Evolutionary conservation across 176 grass and related monocot species (phyloP).

Genomic region (Raddia guianensis): DNA sequence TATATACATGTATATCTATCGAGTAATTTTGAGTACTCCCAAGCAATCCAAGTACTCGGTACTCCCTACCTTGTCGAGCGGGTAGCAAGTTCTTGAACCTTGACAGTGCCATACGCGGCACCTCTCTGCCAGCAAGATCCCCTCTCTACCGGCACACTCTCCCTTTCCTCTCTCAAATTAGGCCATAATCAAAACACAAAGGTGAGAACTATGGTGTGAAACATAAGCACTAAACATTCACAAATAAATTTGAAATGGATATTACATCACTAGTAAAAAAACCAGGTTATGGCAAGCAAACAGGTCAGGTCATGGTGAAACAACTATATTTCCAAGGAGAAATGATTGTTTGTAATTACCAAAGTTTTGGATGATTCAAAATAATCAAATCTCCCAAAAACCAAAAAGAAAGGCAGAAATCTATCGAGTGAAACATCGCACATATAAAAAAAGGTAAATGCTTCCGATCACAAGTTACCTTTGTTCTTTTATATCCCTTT

Average conservation of each 20-base stretch:
- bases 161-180: too few species aligned
- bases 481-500: slow-evolving; percentile 30
- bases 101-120: too few species aligned
- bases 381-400: background rate
- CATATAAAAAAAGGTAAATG: slow-evolving; percentile 9
- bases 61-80: too few species aligned
- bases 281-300: slow-evolving; percentile 22
- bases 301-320: slow-evolving; percentile 2
- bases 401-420: background rate
- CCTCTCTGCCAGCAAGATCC: too few species aligned
- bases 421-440: slow-evolving; percentile 12
- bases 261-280: background rate
- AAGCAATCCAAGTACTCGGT: too few species aligned
- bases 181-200: background rate
- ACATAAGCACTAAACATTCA: slow-evolving; percentile 12
- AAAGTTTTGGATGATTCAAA: slow-evolving; percentile 12
- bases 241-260: background rate
- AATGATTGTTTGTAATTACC: background rate
- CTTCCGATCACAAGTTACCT: slow-evolving; percentile 11
- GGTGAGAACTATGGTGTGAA: background rate
- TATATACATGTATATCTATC: too few species aligned
- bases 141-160: too few species aligned
- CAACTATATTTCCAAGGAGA: background rate
- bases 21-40: too few species aligned
- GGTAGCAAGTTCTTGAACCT: too few species aligned